Conservation (phyloP, 1,139 yeast species). For the Magnusiomyces sp. region DNA sequence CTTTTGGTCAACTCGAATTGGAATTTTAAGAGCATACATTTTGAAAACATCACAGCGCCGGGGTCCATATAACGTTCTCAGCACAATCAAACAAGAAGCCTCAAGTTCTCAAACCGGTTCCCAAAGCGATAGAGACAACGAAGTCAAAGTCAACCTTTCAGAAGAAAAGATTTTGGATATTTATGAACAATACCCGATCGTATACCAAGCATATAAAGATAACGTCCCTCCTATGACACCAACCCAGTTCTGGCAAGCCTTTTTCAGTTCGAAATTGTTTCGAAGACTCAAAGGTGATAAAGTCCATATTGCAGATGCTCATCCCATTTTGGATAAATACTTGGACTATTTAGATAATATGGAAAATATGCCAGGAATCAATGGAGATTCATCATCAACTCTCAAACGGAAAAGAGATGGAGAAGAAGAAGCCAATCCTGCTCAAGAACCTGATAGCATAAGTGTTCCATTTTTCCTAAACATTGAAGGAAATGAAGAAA, state of each 20-base stretch:
- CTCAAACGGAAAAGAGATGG: conserved; percentile 37
- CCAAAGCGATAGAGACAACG: too few relatives aligned
- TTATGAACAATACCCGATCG: conserved; percentile 87
- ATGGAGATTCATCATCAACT: not conserved
- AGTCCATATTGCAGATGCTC: conserved; percentile 66
- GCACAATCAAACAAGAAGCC: conserved; percentile 78
- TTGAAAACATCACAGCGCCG: conserved; percentile 72
- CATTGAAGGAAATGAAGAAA: conserved; percentile 70
- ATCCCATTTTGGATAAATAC: conserved; percentile 76
- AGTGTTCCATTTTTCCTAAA: conserved; percentile 44
- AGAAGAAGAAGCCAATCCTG: conserved; percentile 24
- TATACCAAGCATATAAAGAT: conserved; percentile 82
- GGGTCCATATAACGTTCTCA: conserved; percentile 90
- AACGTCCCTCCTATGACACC: conserved; percentile 83
- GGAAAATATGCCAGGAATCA: not conserved
- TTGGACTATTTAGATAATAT: conserved; percentile 28
- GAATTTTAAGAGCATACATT: conserved; percentile 76
- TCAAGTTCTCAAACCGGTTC: too few relatives aligned
- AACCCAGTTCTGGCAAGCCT: conserved; percentile 96
- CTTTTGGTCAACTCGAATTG: conserved; percentile 83
- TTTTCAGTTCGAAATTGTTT: conserved; percentile 81
- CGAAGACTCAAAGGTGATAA: conserved; percentile 86
- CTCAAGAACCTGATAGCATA: not conserved
- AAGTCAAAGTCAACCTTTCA: conserved; percentile 52
- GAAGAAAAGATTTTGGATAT: conserved; percentile 85